phyloP scores from a whole-genome alignment of 208 protist genomes.

The Trypanosoma melophagium region DNA sequence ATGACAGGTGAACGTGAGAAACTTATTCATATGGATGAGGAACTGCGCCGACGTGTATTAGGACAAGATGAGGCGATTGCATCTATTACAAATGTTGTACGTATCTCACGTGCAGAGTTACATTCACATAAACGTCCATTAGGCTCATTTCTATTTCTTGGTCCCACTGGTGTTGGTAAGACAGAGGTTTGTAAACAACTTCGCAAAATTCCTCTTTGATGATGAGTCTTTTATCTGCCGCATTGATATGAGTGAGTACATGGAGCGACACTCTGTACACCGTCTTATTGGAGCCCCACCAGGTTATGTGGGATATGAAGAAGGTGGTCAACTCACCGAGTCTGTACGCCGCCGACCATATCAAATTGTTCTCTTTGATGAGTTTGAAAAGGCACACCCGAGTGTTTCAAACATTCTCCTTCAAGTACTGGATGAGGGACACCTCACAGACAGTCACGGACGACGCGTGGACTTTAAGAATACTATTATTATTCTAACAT shows the following conservation, averaged over 20 bases:
- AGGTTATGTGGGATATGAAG: conserved; percentile 98
- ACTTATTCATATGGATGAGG: conserved; percentile 84
- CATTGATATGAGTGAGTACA: conserved; percentile 99
- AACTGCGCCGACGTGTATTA: conserved; percentile 90
- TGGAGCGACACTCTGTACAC: conserved; percentile 95
- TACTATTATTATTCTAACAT: conserved; percentile 98
- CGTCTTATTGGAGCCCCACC: conserved; percentile 98
- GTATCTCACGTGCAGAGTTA: conserved; percentile 94
- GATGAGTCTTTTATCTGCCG: conserved; percentile 95
- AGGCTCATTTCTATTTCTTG: conserved; percentile 97
- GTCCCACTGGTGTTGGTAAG: conserved; percentile 96
- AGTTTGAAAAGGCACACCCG: conserved; percentile 99
- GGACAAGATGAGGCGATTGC: conserved; percentile 97
- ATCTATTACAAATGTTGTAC: conserved; percentile 95
- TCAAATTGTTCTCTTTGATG: conserved; percentile 98
- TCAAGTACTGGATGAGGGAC: conserved; percentile 98
- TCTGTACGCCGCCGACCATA: conserved; percentile 97
- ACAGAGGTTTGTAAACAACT: conserved; percentile 97
- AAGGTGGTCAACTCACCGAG: conserved; percentile 98
- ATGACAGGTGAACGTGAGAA: conserved; percentile 88
- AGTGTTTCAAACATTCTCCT: conserved; percentile 97
- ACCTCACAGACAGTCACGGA: conserved; percentile 97
- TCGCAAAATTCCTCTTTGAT: conserved; percentile 96
- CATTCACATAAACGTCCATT: conserved; percentile 86
- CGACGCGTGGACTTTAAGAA: conserved; percentile 97